phyloP scores from a whole-genome alignment of 768 basidiomycete genomes.

The Tulasnella calospora region DNA sequence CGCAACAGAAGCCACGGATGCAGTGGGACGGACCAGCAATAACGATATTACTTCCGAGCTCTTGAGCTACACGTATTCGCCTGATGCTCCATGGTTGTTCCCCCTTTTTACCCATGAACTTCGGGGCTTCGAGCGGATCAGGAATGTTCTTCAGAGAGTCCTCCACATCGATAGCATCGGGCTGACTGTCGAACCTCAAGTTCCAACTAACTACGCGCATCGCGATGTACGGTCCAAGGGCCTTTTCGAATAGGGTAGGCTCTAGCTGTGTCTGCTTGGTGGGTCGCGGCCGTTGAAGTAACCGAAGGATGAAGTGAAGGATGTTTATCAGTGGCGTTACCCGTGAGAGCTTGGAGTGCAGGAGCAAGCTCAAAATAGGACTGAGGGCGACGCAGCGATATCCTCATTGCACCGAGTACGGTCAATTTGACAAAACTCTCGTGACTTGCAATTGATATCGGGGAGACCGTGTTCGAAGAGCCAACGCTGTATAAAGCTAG shows the following conservation, averaged over 20 bases:
- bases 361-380: neutral
- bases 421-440: neutral
- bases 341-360: neutral
- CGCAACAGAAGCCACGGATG: neutral
- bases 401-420: neutral
- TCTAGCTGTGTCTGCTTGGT: neutral
- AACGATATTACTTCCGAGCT: conserved; percentile 31
- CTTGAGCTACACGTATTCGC: conserved; percentile 43
- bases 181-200: conserved; percentile 50
- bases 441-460: neutral
- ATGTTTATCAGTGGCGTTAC: neutral
- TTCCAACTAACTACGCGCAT: conserved; percentile 36
- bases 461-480: neutral
- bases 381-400: neutral
- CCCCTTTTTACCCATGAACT: conserved; percentile 35
- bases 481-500: neutral
- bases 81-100: conserved; percentile 56
- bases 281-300: neutral
- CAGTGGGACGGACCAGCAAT: neutral
- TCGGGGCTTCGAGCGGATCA: conserved; percentile 39
- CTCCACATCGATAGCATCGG: conserved; percentile 49
- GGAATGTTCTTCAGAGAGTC: conserved; percentile 43
- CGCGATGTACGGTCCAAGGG: neutral
- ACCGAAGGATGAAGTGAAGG: neutral
- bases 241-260: neutral